These are phyloP conservation scores for Linum tenue DNA, from an alignment of 345 rosid genomes.

Conservation along the genomic window DNA sequence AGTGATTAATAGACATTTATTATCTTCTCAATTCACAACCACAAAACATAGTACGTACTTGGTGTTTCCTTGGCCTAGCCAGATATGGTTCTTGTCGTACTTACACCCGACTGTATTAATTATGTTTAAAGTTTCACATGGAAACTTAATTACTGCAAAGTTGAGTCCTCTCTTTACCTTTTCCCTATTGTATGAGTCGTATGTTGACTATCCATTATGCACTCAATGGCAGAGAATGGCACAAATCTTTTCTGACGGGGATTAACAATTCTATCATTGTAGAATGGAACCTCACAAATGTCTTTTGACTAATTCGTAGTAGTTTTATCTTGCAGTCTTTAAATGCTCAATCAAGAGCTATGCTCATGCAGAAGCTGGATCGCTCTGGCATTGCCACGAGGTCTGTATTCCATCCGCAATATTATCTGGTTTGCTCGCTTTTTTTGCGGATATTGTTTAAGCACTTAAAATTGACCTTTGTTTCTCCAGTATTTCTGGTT, in stretches of 20 bases:
- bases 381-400: slow-evolving; percentile 75
- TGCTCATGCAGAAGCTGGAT: slow-evolving; percentile 84
- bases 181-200: too few relatives aligned
- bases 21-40: too few relatives aligned
- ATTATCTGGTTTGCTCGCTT: background rate
- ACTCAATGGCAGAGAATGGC: too few relatives aligned
- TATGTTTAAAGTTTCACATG: background rate
- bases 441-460: slow-evolving; percentile 6
- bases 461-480: slow-evolving; percentile 5
- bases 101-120: too few relatives aligned
- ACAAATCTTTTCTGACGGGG: too few relatives aligned
- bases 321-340: slow-evolving; percentile 39
- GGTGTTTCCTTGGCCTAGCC: too few relatives aligned
- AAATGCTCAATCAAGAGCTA: slow-evolving; percentile 85
- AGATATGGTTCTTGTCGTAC: too few relatives aligned
- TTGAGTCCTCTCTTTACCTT: background rate
- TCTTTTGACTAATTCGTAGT: background rate
- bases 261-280: too few relatives aligned
- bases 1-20: too few relatives aligned
- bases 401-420: slow-evolving; percentile 25
- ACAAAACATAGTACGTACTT: too few relatives aligned
- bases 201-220: too few relatives aligned
- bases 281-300: too few relatives aligned
- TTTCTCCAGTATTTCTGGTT: slow-evolving; percentile 44
- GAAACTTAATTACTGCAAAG: slow-evolving; percentile 4